Evolutionary conservation across 2,329 filamentous ascomycete species (phyloP).

Genomic region (Penicillium sp.): DNA sequence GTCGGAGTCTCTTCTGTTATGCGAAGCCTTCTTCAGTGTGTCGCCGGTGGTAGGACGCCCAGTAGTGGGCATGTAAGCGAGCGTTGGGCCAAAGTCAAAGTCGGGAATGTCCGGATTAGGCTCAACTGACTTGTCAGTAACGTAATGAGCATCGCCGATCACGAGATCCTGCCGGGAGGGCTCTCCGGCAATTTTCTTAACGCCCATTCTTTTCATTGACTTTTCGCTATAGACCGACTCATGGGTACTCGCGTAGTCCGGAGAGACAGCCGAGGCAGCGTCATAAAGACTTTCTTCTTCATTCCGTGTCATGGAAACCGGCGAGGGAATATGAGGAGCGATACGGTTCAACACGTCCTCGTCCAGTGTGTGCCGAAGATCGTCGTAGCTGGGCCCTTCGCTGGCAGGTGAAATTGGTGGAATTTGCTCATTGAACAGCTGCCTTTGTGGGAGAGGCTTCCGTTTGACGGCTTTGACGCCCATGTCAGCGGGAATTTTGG

Average conservation of each 20-base stretch:
- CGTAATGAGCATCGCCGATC: conserved; percentile 44
- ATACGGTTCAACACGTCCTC: conserved; percentile 49
- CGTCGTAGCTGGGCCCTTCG: conserved; percentile 36
- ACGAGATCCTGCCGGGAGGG: conserved; percentile 40
- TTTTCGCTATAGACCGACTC: conserved; percentile 45
- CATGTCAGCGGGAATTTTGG: conserved; percentile 31
- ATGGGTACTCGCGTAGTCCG: conserved; percentile 71
- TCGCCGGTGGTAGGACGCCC: conserved; percentile 53
- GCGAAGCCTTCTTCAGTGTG: conserved; percentile 39
- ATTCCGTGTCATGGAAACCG: conserved; percentile 18
- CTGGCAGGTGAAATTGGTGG: conserved; percentile 17
- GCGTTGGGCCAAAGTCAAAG: conserved; percentile 81
- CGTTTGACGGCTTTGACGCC: conserved; percentile 41
- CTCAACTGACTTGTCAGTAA: conserved; percentile 28
- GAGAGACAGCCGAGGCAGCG: conserved; percentile 57
- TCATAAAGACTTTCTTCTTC: conserved; percentile 51
- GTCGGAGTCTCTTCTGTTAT: conserved; percentile 30
- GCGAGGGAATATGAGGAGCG: conserved; percentile 27
- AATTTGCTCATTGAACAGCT: conserved; percentile 7
- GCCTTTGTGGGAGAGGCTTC: conserved; percentile 48
- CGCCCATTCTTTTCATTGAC: conserved; percentile 57
- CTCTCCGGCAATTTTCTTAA: conserved; percentile 69
- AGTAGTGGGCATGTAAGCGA: conserved; percentile 57
- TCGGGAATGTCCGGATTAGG: conserved; percentile 57
- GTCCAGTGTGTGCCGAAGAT: conserved; percentile 40